Evolutionary conservation across 768 basidiomycete genomes (phyloP).

Genomic region (Phaeotremella skinneri): DNA sequence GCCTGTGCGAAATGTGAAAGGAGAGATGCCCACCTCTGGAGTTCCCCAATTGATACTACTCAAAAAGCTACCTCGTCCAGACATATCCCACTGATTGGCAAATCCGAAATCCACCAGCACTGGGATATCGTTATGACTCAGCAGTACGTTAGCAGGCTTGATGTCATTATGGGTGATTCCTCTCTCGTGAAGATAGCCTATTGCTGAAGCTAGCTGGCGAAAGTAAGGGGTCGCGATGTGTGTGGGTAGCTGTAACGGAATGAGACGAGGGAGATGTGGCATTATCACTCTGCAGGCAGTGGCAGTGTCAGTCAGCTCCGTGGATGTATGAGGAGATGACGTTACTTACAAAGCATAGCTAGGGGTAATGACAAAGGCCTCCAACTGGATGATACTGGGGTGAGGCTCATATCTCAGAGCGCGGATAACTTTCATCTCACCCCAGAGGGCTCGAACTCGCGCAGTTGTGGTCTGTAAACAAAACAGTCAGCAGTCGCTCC

Average conservation of each 20-base stretch:
- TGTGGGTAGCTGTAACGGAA: slow-evolving; percentile 86
- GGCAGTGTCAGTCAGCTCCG: not conserved
- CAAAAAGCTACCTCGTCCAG: slow-evolving; percentile 50
- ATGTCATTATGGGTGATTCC: slow-evolving; percentile 51
- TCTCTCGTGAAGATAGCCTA: slow-evolving; percentile 50
- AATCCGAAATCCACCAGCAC: slow-evolving; percentile 97
- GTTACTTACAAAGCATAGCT: slow-evolving; percentile 77
- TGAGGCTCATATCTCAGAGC: slow-evolving; percentile 79
- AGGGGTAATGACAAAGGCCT: slow-evolving; percentile 89
- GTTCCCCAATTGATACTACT: slow-evolving; percentile 62
- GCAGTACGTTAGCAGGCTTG: slow-evolving; percentile 89
- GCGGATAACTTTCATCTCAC: slow-evolving; percentile 94
- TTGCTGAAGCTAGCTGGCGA: slow-evolving; percentile 47
- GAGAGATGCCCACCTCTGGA: slow-evolving; percentile 64
- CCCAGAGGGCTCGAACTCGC: slow-evolving; percentile 90
- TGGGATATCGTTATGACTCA: slow-evolving; percentile 63
- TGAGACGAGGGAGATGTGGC: slow-evolving; percentile 78
- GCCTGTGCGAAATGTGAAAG: not conserved
- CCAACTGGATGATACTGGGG: slow-evolving; percentile 87
- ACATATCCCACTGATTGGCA: slow-evolving; percentile 78
- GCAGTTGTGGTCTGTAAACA: slow-evolving; percentile 70
- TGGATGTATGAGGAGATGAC: not conserved
- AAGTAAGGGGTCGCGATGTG: slow-evolving; percentile 60
- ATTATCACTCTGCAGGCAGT: slow-evolving; percentile 55
- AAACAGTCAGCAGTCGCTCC: not conserved